These are phyloP conservation scores for Metarhizium brunneum DNA, from an alignment of 2,329 filamentous ascomycete genomes.

Conservation along the genomic window DNA sequence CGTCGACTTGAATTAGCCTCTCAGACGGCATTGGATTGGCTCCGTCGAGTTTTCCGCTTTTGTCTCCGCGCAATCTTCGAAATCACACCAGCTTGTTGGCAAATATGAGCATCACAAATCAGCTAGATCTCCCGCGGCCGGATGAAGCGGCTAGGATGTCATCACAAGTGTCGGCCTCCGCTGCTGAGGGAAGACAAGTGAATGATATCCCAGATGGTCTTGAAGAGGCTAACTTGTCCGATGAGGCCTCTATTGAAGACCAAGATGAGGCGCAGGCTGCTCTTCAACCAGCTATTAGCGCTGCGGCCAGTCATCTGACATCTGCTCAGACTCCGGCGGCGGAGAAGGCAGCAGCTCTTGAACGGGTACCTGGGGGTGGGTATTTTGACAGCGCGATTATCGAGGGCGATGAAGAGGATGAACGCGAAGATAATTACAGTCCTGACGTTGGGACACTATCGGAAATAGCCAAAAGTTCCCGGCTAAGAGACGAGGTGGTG, in stretches of 20 bases:
- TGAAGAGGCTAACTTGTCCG: slow-evolving; percentile 7
- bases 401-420: slow-evolving; percentile 9
- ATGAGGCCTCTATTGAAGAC: slow-evolving; percentile 24
- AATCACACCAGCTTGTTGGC: not conserved
- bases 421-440: slow-evolving; percentile 11
- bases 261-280: slow-evolving; percentile 50
- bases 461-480: slow-evolving; percentile 11
- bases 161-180: not conserved
- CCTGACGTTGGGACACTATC: slow-evolving; percentile 9
- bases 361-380: slow-evolving; percentile 23
- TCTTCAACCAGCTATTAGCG: slow-evolving; percentile 50
- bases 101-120: not conserved
- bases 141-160: not conserved
- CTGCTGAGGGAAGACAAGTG: not conserved
- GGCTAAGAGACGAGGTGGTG: not conserved
- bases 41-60: not conserved
- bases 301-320: slow-evolving; percentile 44
- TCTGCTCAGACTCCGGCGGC: slow-evolving; percentile 44
- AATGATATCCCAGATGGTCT: slow-evolving; percentile 1
- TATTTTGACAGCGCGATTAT: slow-evolving; percentile 10
- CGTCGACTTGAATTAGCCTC: not conserved
- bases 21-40: not conserved
- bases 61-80: not conserved
- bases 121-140: not conserved
- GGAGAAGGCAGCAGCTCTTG: slow-evolving; percentile 49